A percentile compares a stretch with the other conserved stretches of the same genome.
Conservation (phyloP, 805 yeast species). For the Candida nanaspora region DNA sequence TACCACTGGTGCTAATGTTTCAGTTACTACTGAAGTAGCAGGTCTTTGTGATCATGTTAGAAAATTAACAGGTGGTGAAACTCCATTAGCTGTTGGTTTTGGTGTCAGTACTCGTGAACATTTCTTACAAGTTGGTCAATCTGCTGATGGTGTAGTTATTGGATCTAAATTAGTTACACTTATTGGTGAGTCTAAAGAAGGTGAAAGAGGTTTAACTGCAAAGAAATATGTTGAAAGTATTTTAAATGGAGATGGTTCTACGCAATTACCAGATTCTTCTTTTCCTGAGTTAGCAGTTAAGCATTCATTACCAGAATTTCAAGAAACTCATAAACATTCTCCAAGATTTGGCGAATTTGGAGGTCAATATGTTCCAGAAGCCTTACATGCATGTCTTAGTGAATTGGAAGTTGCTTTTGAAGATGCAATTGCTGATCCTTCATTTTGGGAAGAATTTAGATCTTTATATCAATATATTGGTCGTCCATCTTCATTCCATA, state of each 20-base stretch:
- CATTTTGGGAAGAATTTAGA: constrained; percentile 89
- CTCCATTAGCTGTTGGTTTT: constrained; percentile 91
- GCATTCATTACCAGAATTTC: constrained; percentile 26
- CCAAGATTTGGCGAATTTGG: constrained; percentile 93
- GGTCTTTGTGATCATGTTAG: constrained; percentile 71
- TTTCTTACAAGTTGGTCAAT: constrained; percentile 65
- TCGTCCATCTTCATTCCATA: constrained; percentile 89
- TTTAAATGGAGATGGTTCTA: constrained; percentile 47
- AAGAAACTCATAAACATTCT: constrained; percentile 59
- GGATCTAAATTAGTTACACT: constrained; percentile 79
- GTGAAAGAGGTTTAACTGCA: constrained; percentile 56
- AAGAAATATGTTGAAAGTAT: constrained; percentile 62
- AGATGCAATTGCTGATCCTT: constrained; percentile 79
- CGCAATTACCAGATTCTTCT: constrained; percentile 15
- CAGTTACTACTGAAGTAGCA: constrained; percentile 55
- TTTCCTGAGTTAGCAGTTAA: constrained; percentile 10
- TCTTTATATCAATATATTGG: constrained; percentile 88
- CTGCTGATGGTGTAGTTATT: constrained; percentile 93
- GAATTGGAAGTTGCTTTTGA: constrained; percentile 88
- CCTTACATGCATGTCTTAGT: constrained; percentile 81
- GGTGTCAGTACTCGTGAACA: constrained; percentile 96
- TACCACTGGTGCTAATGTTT: constrained; percentile 81
- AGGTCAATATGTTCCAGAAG: constrained; percentile 98
- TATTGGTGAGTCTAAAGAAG: constrained; percentile 56
- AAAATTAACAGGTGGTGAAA: constrained; percentile 59